phyloP scores from a whole-genome alignment of 2,329 filamentous ascomycete species.

The Pyrenochaeta sp. region DNA sequence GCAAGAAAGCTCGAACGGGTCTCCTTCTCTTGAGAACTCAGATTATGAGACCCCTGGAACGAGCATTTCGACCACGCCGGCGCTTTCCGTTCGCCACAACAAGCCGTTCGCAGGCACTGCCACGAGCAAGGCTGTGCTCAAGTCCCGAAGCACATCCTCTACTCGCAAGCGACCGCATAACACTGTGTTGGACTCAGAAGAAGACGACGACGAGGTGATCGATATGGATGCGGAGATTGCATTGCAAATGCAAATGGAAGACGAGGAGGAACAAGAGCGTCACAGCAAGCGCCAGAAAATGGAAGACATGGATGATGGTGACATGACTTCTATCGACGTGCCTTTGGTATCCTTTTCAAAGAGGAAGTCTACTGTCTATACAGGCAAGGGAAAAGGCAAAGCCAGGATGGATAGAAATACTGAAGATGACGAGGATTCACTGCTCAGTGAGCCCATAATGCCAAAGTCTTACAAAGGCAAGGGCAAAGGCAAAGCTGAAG shows the following conservation, averaged over 20 bases:
- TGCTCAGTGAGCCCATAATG: slow-evolving; percentile 6
- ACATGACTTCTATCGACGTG: slow-evolving; percentile 30
- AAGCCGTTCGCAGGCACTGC: slow-evolving; percentile 32
- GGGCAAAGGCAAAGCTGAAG: slow-evolving; percentile 32
- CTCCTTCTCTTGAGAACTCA: slow-evolving; percentile 49
- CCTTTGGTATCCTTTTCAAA: slow-evolving; percentile 15
- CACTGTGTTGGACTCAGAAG: slow-evolving; percentile 34
- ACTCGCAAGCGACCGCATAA: slow-evolving; percentile 37
- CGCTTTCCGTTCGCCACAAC: slow-evolving; percentile 45
- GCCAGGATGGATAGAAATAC: slow-evolving; percentile 13
- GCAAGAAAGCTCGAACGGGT: slow-evolving; percentile 37
- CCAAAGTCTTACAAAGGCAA: slow-evolving; percentile 30
- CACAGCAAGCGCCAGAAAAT: slow-evolving; percentile 49
- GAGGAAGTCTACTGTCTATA: slow-evolving; percentile 13
- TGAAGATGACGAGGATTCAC: slow-evolving; percentile 12
- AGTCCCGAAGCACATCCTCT: slow-evolving; percentile 20
- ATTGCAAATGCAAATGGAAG: slow-evolving; percentile 63
- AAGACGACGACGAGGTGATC: slow-evolving; percentile 40
- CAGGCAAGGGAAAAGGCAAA: slow-evolving; percentile 29
- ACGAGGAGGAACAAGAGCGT: slow-evolving; percentile 55
- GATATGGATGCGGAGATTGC: slow-evolving; percentile 64
- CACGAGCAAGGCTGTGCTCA: slow-evolving; percentile 25
- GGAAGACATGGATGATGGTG: slow-evolving; percentile 38
- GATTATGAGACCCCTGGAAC: slow-evolving; percentile 70
- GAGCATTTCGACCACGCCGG: slow-evolving; percentile 65